Conservation (phyloP, 108 stramenopile genomes). For the Chaetoceros muelleri region DNA sequence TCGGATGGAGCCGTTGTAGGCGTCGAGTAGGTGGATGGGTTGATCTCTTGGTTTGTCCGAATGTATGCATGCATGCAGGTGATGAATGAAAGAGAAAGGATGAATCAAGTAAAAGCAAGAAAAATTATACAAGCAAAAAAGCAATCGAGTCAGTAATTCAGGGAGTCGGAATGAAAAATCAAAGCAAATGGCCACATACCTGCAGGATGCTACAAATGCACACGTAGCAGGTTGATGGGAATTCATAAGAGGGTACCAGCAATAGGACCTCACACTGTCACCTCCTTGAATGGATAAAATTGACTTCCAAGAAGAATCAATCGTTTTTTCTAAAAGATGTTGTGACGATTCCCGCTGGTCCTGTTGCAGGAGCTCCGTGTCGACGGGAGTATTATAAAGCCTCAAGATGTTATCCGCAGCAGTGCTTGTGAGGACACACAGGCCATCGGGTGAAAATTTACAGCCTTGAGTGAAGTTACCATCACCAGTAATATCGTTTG, state of each 20-base stretch:
- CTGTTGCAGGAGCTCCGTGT: slow-evolving; percentile 5
- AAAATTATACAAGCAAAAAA: neutral
- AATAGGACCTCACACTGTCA: slow-evolving; percentile 56
- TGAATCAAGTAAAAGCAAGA: neutral
- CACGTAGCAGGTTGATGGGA: slow-evolving; percentile 44
- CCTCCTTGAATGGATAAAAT: slow-evolving; percentile 39
- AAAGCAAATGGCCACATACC: slow-evolving; percentile 9
- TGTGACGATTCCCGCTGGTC: neutral
- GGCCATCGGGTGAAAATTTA: slow-evolving; percentile 68
- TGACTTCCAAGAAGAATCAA: slow-evolving; percentile 34
- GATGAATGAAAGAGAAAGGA: slow-evolving; percentile 5
- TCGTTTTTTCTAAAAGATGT: no score
- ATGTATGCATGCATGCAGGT: slow-evolving; percentile 8
- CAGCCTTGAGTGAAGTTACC: slow-evolving; percentile 59
- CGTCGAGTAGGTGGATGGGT: slow-evolving; percentile 74
- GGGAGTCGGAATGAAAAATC: neutral
- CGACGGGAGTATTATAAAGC: slow-evolving; percentile 56
- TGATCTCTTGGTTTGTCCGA: slow-evolving; percentile 47
- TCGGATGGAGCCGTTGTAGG: slow-evolving; percentile 60
- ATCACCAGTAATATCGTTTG: slow-evolving; percentile 23
- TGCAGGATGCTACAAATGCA: slow-evolving; percentile 29
- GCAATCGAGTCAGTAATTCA: neutral
- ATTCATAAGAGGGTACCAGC: slow-evolving; percentile 74
- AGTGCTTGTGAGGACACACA: slow-evolving; percentile 56
- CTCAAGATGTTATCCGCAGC: slow-evolving; percentile 31